These are phyloP conservation scores for Huntiella moniliformis DNA, from an alignment of 2,329 filamentous ascomycete species.

Conservation along the genomic window DNA sequence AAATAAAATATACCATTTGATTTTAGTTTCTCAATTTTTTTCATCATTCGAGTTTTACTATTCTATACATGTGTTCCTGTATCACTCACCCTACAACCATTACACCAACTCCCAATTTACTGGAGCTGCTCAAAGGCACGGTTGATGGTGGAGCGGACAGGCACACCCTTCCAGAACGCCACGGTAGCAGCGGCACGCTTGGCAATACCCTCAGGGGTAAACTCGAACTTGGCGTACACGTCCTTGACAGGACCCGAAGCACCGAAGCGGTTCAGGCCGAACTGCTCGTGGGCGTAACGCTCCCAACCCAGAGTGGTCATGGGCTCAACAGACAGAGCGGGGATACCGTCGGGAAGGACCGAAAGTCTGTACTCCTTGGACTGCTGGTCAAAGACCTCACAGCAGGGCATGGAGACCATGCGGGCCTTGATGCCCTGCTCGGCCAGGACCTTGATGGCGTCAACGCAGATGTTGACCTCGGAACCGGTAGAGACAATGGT, in stretches of 20 bases:
- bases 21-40: background rate
- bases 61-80: background rate
- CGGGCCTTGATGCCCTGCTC: slow-evolving; percentile 75
- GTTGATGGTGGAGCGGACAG: slow-evolving; percentile 86
- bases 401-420: slow-evolving; percentile 89
- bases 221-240: slow-evolving; percentile 99
- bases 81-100: background rate
- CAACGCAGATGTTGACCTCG: slow-evolving; percentile 83
- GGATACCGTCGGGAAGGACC: slow-evolving; percentile 85
- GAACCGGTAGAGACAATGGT: slow-evolving; percentile 91
- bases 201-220: slow-evolving; percentile 88
- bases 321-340: slow-evolving; percentile 82
- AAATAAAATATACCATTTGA: background rate
- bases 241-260: slow-evolving; percentile 94
- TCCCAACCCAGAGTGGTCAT: slow-evolving; percentile 98
- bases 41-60: slow-evolving; percentile 1
- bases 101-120: slow-evolving; percentile 29
- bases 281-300: slow-evolving; percentile 98
- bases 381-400: slow-evolving; percentile 91
- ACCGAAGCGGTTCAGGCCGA: slow-evolving; percentile 97
- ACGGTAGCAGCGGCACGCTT: slow-evolving; percentile 86
- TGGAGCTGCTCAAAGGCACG: slow-evolving; percentile 94
- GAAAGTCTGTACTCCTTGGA: slow-evolving; percentile 85
- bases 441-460: slow-evolving; percentile 77
- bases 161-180: slow-evolving; percentile 89